A percentile compares a stretch with the other conserved stretches of the same genome.
phyloP scores from a whole-genome alignment of 768 basidiomycete genomes.

The Cystobasidium onofrii region DNA sequence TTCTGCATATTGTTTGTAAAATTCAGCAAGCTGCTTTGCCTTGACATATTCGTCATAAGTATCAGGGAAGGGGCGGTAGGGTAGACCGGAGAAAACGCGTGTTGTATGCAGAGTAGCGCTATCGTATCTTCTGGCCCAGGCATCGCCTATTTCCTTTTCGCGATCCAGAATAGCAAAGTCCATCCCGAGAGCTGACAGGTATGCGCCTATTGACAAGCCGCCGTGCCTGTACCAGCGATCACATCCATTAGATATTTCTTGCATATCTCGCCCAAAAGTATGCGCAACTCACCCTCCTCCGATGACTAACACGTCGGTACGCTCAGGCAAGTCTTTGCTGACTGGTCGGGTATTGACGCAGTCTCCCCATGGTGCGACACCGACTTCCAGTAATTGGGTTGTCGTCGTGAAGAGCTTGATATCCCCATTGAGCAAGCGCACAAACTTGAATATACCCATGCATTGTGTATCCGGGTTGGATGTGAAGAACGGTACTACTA shows the following conservation, averaged over 20 bases:
- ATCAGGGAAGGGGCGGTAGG: slow-evolving; percentile 5
- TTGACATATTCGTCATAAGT: neutral
- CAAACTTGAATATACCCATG: neutral
- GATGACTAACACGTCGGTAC: slow-evolving; percentile 16
- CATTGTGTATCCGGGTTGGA: neutral
- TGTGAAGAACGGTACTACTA: neutral
- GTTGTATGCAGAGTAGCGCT: slow-evolving; percentile 25
- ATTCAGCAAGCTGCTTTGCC: neutral
- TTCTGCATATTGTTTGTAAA: slow-evolving; percentile 1
- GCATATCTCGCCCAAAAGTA: neutral
- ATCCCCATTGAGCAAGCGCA: neutral
- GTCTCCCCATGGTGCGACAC: slow-evolving; percentile 5
- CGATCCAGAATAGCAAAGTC: slow-evolving; percentile 7
- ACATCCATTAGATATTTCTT: neutral
- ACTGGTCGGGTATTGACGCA: neutral
- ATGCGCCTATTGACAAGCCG: slow-evolving; percentile 6
- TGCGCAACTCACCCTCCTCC: slow-evolving; percentile 9
- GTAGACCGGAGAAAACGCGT: slow-evolving; percentile 15
- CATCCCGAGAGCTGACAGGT: slow-evolving; percentile 8
- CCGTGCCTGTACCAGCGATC: neutral
- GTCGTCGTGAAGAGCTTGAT: slow-evolving; percentile 23
- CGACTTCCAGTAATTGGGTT: slow-evolving; percentile 3
- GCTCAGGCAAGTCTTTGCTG: neutral
- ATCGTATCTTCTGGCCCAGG: slow-evolving; percentile 16
- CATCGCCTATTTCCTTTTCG: slow-evolving; percentile 7